A percentile compares a stretch with the other conserved stretches of the same genome.
phyloP scores from a whole-genome alignment of 1,284 basidiomycete species.

The Tylopilus sp. region DNA sequence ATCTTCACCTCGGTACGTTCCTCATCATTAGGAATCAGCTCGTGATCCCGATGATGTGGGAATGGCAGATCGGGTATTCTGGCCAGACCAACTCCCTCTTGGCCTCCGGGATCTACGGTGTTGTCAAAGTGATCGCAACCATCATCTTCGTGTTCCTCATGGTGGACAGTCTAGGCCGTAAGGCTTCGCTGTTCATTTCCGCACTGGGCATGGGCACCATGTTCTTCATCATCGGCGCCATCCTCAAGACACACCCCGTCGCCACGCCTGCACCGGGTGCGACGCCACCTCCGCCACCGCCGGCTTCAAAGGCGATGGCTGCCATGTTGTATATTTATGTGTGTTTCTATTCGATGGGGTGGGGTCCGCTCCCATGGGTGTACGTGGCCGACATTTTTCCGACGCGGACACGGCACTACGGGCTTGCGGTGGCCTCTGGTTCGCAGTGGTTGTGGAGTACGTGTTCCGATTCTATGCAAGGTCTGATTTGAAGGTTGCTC shows the following conservation, averaged over 20 bases:
- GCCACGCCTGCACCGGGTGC: constrained; percentile 42
- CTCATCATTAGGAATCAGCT: constrained; percentile 14
- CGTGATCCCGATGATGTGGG: background rate
- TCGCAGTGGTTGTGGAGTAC: constrained; percentile 86
- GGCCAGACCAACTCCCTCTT: constrained; percentile 72
- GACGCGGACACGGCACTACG: constrained; percentile 83
- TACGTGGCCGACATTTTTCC: constrained; percentile 88
- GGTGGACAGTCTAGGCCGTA: constrained; percentile 67
- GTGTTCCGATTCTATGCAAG: constrained; percentile 34
- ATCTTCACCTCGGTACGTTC: constrained; percentile 71
- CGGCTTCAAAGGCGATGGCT: constrained; percentile 76
- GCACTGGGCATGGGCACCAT: constrained; percentile 67
- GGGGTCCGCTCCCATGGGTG: constrained; percentile 73
- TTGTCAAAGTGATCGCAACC: constrained; percentile 82
- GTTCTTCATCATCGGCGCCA: constrained; percentile 76
- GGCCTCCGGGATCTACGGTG: constrained; percentile 86
- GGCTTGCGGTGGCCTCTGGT: constrained; percentile 75
- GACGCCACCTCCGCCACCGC: constrained; percentile 46
- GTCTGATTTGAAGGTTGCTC: background rate
- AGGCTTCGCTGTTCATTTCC: constrained; percentile 72
- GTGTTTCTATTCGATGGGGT: constrained; percentile 81
- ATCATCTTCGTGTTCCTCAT: constrained; percentile 69
- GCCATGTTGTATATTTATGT: constrained; percentile 83
- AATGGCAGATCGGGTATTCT: constrained; percentile 69
- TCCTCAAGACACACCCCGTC: constrained; percentile 82